phyloP scores from a whole-genome alignment of 2,329 filamentous ascomycete genomes.

The Aureobasidium sp. region DNA sequence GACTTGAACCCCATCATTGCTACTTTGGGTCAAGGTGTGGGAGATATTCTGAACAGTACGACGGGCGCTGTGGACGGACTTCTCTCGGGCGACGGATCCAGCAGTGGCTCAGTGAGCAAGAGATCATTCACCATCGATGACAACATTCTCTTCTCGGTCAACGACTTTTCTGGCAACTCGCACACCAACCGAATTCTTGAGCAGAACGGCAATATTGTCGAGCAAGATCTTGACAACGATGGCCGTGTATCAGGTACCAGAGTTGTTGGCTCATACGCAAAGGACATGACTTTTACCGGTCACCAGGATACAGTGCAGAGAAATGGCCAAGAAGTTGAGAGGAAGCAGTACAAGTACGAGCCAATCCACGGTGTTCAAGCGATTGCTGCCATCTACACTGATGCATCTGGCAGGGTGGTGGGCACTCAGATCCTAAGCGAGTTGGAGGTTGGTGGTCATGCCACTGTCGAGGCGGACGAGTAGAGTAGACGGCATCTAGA shows the following conservation, averaged over 20 bases:
- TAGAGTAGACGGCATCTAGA: neutral
- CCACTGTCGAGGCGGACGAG: constrained; percentile 4
- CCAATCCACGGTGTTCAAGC: constrained; percentile 30
- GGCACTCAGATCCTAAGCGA: constrained; percentile 25
- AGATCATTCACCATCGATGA: constrained; percentile 56
- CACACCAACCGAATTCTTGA: constrained; percentile 62
- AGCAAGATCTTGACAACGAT: constrained; percentile 58
- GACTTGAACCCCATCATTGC: constrained; percentile 68
- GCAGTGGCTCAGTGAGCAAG: constrained; percentile 34
- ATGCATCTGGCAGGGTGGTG: constrained; percentile 24
- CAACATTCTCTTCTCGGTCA: constrained; percentile 67
- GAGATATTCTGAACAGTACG: constrained; percentile 25
- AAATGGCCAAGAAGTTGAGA: constrained; percentile 27
- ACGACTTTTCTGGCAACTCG: constrained; percentile 58
- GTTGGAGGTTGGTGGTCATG: constrained; percentile 20
- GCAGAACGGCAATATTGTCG: constrained; percentile 69
- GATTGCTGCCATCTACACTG: constrained; percentile 27
- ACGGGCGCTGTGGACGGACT: constrained; percentile 15
- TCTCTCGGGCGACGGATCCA: neutral
- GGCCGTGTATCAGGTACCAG: constrained; percentile 47
- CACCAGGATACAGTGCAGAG: constrained; percentile 31
- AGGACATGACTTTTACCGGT: constrained; percentile 62
- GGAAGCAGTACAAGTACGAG: constrained; percentile 30
- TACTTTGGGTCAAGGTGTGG: constrained; percentile 22
- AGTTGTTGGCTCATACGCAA: constrained; percentile 64